Conservation (phyloP, 139 green algal species). For the Zygnema cylindricum region DNA sequence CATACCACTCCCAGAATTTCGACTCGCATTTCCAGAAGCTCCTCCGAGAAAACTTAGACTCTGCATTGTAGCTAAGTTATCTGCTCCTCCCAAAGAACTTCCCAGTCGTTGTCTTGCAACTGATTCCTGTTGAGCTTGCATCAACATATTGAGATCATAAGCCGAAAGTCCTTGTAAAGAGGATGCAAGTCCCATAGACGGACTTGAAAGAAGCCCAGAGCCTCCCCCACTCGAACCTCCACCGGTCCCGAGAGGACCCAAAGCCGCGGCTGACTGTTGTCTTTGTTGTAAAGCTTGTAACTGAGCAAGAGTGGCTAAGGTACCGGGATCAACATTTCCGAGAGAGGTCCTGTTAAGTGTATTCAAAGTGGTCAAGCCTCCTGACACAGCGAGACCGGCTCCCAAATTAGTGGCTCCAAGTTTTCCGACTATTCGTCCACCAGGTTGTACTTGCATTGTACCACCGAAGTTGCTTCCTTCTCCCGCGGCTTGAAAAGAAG, state of each 20-base stretch:
- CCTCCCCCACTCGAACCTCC: slow-evolving; percentile 8
- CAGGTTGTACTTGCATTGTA: slow-evolving; percentile 29
- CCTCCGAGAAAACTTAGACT: neutral
- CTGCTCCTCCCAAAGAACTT: neutral
- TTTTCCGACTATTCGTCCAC: neutral
- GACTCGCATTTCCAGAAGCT: neutral
- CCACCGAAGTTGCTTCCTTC: slow-evolving; percentile 44
- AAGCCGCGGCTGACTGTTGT: neutral
- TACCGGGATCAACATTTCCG: neutral
- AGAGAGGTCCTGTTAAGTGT: neutral
- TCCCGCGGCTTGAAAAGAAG: slow-evolving; percentile 44
- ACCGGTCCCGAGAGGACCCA: neutral
- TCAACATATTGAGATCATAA: slow-evolving; percentile 46
- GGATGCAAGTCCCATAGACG: neutral
- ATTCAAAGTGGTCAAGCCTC: neutral
- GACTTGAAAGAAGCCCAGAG: neutral
- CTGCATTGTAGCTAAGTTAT: neutral
- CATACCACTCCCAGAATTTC: neutral
- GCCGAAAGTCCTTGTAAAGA: slow-evolving; percentile 24
- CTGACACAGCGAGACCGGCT: neutral
- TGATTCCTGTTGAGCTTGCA: slow-evolving; percentile 47
- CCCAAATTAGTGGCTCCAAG: neutral
- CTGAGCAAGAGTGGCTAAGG: slow-evolving; percentile 36
- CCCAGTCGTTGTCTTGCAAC: neutral
- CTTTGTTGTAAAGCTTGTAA: slow-evolving; percentile 45